Conservation (phyloP, 495 filamentous ascomycete genomes). For the Immersiella caudata region DNA sequence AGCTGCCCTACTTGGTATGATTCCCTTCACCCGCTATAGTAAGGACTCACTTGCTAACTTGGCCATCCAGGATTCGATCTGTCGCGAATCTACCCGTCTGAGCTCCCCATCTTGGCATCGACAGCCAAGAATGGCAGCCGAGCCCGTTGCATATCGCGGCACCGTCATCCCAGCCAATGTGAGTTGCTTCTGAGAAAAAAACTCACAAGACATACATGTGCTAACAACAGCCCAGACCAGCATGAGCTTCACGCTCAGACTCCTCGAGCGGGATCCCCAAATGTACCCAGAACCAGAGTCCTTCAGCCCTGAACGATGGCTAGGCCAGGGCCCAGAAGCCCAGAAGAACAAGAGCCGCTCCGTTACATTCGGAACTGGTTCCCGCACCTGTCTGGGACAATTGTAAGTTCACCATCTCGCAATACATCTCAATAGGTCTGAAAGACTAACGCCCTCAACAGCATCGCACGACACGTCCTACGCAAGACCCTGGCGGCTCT, state of each 20-base stretch:
- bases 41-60: not conserved
- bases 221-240: not conserved
- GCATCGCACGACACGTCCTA: constrained; percentile 16
- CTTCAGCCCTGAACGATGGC: constrained; percentile 7
- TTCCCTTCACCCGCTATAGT: not conserved
- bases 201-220: too few species aligned
- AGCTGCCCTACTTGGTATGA: constrained; percentile 10
- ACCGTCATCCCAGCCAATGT: constrained; percentile 8
- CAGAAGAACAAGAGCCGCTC: constrained; percentile 11
- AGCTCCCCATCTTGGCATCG: constrained; percentile 16
- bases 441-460: not conserved
- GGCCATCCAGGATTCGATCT: constrained; percentile 1
- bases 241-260: constrained; percentile 15
- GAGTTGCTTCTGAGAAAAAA: not conserved
- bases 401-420: not conserved
- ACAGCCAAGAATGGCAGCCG: not conserved
- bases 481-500: constrained; percentile 16
- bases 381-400: constrained; percentile 14
- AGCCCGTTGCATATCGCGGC: constrained; percentile 9
- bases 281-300: constrained; percentile 14
- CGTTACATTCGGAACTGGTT: constrained; percentile 14
- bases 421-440: not conserved
- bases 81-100: constrained; percentile 12
- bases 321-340: constrained; percentile 1
- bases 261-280: constrained; percentile 9